Evolutionary conservation across 768 basidiomycete species (phyloP), one percentile per base, ranked within the genome.

Genomic region (Leccinum uliginosum): DNA sequence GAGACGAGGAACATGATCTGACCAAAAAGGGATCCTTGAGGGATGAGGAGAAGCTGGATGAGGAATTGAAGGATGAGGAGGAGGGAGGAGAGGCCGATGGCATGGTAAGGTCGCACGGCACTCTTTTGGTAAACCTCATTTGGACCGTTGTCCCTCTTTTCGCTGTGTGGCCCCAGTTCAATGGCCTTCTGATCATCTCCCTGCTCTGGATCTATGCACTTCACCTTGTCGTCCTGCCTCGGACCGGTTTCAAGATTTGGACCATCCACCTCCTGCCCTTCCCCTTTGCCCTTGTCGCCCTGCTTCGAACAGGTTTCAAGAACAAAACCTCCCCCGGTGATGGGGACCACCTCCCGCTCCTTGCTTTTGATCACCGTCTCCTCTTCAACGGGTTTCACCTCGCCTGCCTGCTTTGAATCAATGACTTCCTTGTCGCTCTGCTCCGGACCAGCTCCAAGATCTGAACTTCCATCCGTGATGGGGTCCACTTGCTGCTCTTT

Each of bases 1-100:
- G 72, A 67, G 8, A 53, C 6, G 21, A 71, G 53, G 50, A 75
- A 74, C 70, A 74, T 64, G 48, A 67, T 55, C 48, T 74, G 73
- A 5, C 74, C 74, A 14, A 75, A 75, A 3, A 74, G 64, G 3
- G 59, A 38, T 9, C 65, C 67, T 58, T 71, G 71, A 0, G 74
- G 73, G 32, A 73, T 61, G 35, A 75, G 61, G 26, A 74, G 61
- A 15, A 74, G 67, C 34, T 74, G 74, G 21, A 65, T 17, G 47
- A 74, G 55, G 59, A 73, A 72, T 27, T 73, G 73, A 49, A 64
- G 27, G 10, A 66, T 34, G 32, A 72, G 66, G 0, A 72, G 45
- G 32, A 75, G 53, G 8, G 71, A 65, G 29, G 55, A 69, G 30
- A 65, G 0, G 2, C 73, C 67, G 44, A 74, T 67, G 5, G 7